These are phyloP conservation scores for Agrocybe pediades DNA, from an alignment of 768 basidiomycete genomes.

Conservation along the genomic window DNA sequence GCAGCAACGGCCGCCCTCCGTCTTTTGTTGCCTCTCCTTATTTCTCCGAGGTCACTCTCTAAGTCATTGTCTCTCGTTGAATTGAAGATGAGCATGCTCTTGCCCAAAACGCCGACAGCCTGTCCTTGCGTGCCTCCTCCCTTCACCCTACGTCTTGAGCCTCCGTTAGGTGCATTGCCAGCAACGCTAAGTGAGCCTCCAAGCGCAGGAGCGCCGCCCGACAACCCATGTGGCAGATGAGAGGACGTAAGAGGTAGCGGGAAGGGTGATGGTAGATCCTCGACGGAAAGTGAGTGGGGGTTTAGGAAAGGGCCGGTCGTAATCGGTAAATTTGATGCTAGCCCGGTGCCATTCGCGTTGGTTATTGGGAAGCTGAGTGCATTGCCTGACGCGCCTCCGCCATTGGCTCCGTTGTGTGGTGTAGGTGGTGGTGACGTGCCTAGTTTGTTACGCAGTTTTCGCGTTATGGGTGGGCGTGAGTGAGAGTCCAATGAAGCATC, in stretches of 20 bases:
- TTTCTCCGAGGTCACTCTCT: slow-evolving; percentile 77
- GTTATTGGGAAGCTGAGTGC: slow-evolving; percentile 10
- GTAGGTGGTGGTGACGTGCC: slow-evolving; percentile 80
- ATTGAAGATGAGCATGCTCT: slow-evolving; percentile 62
- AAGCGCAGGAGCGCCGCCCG: slow-evolving; percentile 19
- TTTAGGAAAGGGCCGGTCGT: slow-evolving; percentile 73
- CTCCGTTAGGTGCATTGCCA: slow-evolving; percentile 37
- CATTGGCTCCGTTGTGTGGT: slow-evolving; percentile 46
- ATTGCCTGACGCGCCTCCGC: slow-evolving; percentile 7
- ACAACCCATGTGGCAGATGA: slow-evolving; percentile 17
- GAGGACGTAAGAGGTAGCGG: slow-evolving; percentile 50
- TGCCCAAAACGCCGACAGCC: slow-evolving; percentile 70
- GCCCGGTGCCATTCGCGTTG: slow-evolving; percentile 36
- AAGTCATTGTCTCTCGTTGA: slow-evolving; percentile 68
- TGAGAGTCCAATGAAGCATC: slow-evolving; percentile 77
- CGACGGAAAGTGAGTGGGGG: slow-evolving; percentile 83
- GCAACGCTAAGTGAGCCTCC: slow-evolving; percentile 23
- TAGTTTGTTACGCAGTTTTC: slow-evolving; percentile 81
- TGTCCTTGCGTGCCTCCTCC: slow-evolving; percentile 56
- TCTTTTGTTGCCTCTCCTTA: slow-evolving; percentile 73
- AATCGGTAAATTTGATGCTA: slow-evolving; percentile 50
- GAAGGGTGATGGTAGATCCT: slow-evolving; percentile 86
- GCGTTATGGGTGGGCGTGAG: slow-evolving; percentile 78
- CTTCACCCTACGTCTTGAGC: slow-evolving; percentile 52
- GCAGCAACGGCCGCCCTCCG: slow-evolving; percentile 32